Evolutionary conservation across 768 basidiomycete genomes (phyloP).

Genomic region (Leucosporidium creatinivorum): DNA sequence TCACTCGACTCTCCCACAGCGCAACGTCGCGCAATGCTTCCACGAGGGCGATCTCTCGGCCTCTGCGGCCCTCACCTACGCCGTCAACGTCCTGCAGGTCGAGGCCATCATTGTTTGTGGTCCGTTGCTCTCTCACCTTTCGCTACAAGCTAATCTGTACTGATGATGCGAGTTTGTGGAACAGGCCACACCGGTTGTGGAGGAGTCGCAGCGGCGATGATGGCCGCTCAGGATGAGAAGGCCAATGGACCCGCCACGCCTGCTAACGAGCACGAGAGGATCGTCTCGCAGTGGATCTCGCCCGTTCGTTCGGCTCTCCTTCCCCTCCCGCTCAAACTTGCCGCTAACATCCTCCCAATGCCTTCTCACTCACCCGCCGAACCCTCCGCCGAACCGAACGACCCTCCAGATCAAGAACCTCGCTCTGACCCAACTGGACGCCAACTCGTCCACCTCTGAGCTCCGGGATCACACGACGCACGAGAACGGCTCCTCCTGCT

Average conservation of each 20-base stretch:
- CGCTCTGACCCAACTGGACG: slow-evolving; percentile 16
- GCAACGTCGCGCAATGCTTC: slow-evolving; percentile 38
- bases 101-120: slow-evolving; percentile 37
- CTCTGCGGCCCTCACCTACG: slow-evolving; percentile 34
- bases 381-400: background rate
- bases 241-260: slow-evolving; percentile 1
- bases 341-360: background rate
- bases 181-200: slow-evolving; percentile 33
- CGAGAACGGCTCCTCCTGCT: background rate
- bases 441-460: background rate
- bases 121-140: background rate
- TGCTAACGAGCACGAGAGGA: slow-evolving; percentile 12
- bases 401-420: slow-evolving; percentile 24
- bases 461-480: background rate
- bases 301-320: slow-evolving; percentile 14
- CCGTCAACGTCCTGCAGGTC: slow-evolving; percentile 35
- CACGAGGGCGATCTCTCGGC: slow-evolving; percentile 34
- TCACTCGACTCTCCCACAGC: slow-evolving; percentile 5
- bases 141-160: too few relatives aligned
- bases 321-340: background rate
- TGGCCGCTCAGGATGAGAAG: slow-evolving; percentile 16
- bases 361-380: background rate
- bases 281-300: slow-evolving; percentile 29
- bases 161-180: too few relatives aligned
- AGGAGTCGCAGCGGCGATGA: slow-evolving; percentile 29